phyloP scores from a whole-genome alignment of 352 stramenopile genomes.

The Globisporangium parvum region DNA sequence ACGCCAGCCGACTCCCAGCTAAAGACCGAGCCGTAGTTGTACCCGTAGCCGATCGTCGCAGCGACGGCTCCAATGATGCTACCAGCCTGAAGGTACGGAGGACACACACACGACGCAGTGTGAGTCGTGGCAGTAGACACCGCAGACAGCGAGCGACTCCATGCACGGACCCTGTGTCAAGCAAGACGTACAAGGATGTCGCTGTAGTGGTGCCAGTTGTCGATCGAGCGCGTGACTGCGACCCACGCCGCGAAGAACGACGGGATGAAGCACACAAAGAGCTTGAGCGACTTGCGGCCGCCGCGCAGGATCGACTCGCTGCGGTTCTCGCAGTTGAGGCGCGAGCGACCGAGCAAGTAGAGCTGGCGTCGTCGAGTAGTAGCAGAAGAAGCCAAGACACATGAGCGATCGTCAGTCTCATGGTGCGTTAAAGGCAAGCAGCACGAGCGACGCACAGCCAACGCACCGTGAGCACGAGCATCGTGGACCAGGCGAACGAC shows the following conservation, averaged over 20 bases:
- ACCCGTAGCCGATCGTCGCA: conserved; percentile 46
- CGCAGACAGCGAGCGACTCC: too few species aligned
- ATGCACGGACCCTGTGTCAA: too few species aligned
- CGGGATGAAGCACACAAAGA: conserved; percentile 63
- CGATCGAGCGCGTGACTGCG: conserved; percentile 61
- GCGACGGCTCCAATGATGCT: conserved; percentile 60
- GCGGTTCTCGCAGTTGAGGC: conserved; percentile 47
- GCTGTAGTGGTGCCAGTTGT: conserved; percentile 85
- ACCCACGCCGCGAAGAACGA: conserved; percentile 64
- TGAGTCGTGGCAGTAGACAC: too few species aligned
- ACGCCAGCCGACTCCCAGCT: conserved; percentile 25
- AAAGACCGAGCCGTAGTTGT: conserved; percentile 70
- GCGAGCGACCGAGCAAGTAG: conserved; percentile 62
- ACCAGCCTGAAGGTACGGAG: conserved; percentile 20
- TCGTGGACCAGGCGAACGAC: conserved; percentile 63
- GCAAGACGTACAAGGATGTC: conserved; percentile 52
- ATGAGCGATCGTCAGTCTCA: too few species aligned
- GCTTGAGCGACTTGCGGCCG: conserved; percentile 49
- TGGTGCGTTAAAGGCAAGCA: conserved; percentile 7
- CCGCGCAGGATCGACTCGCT: conserved; percentile 41
- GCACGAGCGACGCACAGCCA: not conserved
- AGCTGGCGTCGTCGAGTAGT: conserved; percentile 20
- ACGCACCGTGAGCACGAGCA: conserved; percentile 67
- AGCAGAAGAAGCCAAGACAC: too few species aligned
- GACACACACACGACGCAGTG: not conserved